Evolutionary conservation across 495 filamentous ascomycete genomes (phyloP).

Genomic region (Lophiotrema nucula): DNA sequence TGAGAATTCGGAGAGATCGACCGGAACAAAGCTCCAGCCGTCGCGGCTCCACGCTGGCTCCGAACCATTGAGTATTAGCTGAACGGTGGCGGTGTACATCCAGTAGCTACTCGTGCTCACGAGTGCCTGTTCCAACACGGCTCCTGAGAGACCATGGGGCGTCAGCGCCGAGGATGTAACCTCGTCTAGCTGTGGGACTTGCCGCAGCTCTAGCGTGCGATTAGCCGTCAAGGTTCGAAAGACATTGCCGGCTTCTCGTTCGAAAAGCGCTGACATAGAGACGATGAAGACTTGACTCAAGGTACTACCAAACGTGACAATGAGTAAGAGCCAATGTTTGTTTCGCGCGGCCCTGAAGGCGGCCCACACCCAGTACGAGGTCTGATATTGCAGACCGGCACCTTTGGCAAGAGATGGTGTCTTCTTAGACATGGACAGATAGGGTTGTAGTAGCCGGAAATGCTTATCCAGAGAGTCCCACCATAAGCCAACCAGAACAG

Average conservation of each 20-base stretch:
- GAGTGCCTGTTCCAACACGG: too few species aligned
- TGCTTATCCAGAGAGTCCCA: conserved; percentile 5
- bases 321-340: conserved; percentile 3
- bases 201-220: too few species aligned
- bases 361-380: neutral
- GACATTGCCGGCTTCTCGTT: too few species aligned
- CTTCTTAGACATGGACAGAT: neutral
- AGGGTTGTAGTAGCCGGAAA: conserved; percentile 5
- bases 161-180: too few species aligned
- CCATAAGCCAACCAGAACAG: conserved; percentile 3
- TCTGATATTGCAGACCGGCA: neutral
- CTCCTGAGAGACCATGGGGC: too few species aligned
- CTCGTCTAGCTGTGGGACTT: too few species aligned
- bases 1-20: too few species aligned
- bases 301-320: conserved; percentile 2
- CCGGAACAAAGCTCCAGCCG: neutral
- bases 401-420: neutral
- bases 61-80: neutral
- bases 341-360: conserved; percentile 3
- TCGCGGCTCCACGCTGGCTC: neutral
- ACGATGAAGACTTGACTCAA: conserved; percentile 4
- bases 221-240: too few species aligned
- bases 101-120: too few species aligned
- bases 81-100: conserved; percentile 1
- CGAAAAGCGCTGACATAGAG: conserved; percentile 10